A percentile compares a stretch with the other conserved stretches of the same genome.
These are phyloP conservation scores for Rachicladosporium sp. DNA, from an alignment of 2,329 filamentous ascomycete species.

Conservation along the genomic window DNA sequence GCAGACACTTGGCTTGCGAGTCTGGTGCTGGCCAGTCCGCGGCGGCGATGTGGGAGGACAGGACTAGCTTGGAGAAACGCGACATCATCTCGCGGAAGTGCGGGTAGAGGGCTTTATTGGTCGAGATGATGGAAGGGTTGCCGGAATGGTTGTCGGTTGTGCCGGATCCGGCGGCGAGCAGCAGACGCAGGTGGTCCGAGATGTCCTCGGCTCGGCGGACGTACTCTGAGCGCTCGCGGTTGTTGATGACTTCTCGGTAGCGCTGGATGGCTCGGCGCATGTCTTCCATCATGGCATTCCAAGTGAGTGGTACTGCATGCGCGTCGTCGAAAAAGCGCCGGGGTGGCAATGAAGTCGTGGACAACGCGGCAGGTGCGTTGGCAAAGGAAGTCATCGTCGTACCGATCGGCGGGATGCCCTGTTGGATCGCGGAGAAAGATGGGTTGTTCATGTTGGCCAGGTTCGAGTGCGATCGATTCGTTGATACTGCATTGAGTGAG, in stretches of 20 bases:
- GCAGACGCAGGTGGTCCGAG: conserved; percentile 82
- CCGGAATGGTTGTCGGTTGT: conserved; percentile 98
- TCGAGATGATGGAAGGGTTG: conserved; percentile 97
- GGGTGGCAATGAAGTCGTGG: conserved; percentile 43
- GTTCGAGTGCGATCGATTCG: conserved; percentile 47
- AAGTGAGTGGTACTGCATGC: conserved; percentile 67
- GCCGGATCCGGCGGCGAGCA: conserved; percentile 89
- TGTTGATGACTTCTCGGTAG: conserved; percentile 81
- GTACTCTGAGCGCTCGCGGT: conserved; percentile 74
- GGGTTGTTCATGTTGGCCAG: conserved; percentile 29
- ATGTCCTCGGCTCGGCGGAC: conserved; percentile 94
- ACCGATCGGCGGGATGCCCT: conserved; percentile 35
- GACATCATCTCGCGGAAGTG: conserved; percentile 99
- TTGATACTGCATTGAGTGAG: conserved; percentile 62
- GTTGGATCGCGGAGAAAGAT: conserved; percentile 34
- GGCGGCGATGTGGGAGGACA: conserved; percentile 94
- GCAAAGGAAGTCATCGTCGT: conserved; percentile 44
- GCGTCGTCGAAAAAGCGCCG: conserved; percentile 85
- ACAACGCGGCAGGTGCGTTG: conserved; percentile 30
- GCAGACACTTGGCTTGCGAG: conserved; percentile 85
- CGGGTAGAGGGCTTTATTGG: conserved; percentile 91
- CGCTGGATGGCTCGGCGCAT: conserved; percentile 85
- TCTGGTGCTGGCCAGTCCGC: conserved; percentile 92
- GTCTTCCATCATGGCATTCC: conserved; percentile 80
- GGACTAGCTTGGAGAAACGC: conserved; percentile 95